A percentile compares a stretch with the other conserved stretches of the same genome.
Evolutionary conservation across 352 stramenopile species (phyloP).

Genomic region (Pythium folliculosum): DNA sequence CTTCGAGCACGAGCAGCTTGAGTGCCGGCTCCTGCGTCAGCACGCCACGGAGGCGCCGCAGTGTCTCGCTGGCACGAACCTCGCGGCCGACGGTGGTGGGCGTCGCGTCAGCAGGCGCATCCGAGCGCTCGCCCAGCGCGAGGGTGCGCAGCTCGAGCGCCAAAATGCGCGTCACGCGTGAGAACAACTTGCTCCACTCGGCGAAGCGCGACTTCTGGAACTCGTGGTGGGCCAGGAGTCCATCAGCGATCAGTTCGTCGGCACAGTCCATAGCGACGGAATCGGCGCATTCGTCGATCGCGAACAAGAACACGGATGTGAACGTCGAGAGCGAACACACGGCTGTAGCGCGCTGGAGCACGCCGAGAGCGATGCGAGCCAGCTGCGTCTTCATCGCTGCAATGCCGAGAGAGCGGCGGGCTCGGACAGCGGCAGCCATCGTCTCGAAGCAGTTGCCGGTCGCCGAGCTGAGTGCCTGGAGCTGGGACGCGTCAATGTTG

Average conservation of each 20-base stretch:
- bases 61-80: conserved; percentile 12
- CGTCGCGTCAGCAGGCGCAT: not conserved
- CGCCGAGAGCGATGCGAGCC: not conserved
- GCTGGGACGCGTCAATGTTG: conserved; percentile 42
- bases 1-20: conserved; percentile 44
- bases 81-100: conserved; percentile 11
- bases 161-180: conserved; percentile 37
- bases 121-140: not conserved
- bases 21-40: conserved; percentile 46
- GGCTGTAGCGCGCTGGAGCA: conserved; percentile 28
- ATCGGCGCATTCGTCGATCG: not conserved
- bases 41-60: conserved; percentile 29
- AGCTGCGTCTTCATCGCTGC: conserved; percentile 6
- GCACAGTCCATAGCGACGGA: conserved; percentile 32
- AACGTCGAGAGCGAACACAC: conserved; percentile 47
- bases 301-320: conserved; percentile 28
- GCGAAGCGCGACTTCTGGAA: conserved; percentile 51
- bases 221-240: conserved; percentile 47
- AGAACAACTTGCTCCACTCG: conserved; percentile 51
- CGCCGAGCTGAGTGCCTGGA: conserved; percentile 38
- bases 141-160: conserved; percentile 9
- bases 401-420: not conserved
- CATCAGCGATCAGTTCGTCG: conserved; percentile 39
- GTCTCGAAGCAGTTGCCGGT: conserved; percentile 47
- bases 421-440: conserved; percentile 21